A percentile compares a stretch with the other conserved stretches of the same genome.
phyloP scores from a whole-genome alignment of 345 rosid genomes.

The Durio zibethinus region DNA sequence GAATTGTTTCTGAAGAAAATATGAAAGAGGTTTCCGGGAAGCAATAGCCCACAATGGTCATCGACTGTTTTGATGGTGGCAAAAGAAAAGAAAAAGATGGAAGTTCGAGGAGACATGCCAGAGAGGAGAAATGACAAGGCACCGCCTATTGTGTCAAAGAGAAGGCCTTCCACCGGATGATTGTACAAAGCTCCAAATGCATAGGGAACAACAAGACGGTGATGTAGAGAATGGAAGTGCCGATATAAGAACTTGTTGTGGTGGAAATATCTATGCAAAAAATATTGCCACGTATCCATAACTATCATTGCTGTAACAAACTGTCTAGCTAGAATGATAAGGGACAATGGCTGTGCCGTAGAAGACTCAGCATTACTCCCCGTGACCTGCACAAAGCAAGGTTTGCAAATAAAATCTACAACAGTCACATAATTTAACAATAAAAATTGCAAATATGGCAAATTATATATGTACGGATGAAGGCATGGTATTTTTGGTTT shows the following conservation, averaged over 20 bases:
- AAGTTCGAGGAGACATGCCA: conserved; percentile 77
- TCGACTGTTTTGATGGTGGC: conserved; percentile 83
- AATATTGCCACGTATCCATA: conserved; percentile 83
- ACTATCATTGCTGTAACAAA: conserved; percentile 65
- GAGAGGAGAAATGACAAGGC: conserved; percentile 75
- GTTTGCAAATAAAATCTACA: conserved; percentile 1
- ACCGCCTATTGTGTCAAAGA: conserved; percentile 72
- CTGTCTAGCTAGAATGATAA: conserved; percentile 56
- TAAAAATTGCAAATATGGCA: neutral
- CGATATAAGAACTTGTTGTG: conserved; percentile 78
- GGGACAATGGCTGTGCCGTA: conserved; percentile 34
- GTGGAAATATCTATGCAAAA: conserved; percentile 78
- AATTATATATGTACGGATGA: neutral
- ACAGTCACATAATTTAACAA: neutral
- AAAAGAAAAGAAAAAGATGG: conserved; percentile 82
- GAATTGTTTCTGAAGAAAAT: conserved; percentile 71
- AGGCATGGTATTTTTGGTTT: neutral
- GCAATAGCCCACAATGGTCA: conserved; percentile 80
- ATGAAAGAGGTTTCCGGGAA: conserved; percentile 78
- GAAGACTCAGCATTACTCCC: conserved; percentile 47
- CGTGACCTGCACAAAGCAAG: conserved; percentile 48
- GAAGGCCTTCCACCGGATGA: conserved; percentile 76
- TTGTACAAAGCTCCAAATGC: conserved; percentile 80
- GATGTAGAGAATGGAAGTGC: conserved; percentile 78
- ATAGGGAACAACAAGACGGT: conserved; percentile 78